Evolutionary conservation across 345 rosid genomes (phyloP), one percentile per base, ranked within the genome.

Genomic region (Brassica nigra): DNA sequence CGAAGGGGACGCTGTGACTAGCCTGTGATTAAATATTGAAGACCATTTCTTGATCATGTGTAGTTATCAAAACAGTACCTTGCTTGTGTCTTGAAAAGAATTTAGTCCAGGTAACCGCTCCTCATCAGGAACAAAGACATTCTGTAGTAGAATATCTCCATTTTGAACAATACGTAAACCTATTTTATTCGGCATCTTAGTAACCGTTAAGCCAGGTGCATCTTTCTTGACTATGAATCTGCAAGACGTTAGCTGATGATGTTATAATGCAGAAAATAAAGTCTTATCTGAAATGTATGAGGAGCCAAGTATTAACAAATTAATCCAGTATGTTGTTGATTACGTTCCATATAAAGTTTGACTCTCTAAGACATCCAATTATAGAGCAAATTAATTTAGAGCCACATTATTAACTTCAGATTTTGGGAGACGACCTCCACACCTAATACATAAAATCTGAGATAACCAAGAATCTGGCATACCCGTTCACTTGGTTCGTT

Each of bases 151-250:
- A 70, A 95, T 92, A 85, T 95, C 99, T 78, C 97, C 99, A 85
- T 95, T 95, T 83, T 95, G 98, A 76, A 95, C 99, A 2, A 91
- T 95, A 29, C 98, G 89, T 62, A 95, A 82, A 23, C 97, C 99
- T 76, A 95, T 95, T 88, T 95, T 95, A 73, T 95, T 93, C 62
- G 85, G 88, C 12, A 95, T 95, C 86, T 95, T 95, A 33, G 92
- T 93, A 69, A 76, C 92, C 30, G 86, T 87, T 78, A 95, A 81
- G 63, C 99, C 98, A 75, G 97, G 97, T n/a, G 92, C 90, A 81
- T 92, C 87, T 86, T 93, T 95, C 89, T 90, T 89, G 77, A 90
- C 89, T 68, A 91, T 77, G 80, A 62, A 95, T 81, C 97, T 95
- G 97, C 79, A 88, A 76, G 65, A 70, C n/a, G 72, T 66, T 74